A percentile compares a stretch with the other conserved stretches of the same genome.
These are phyloP conservation scores for Colletotrichum truncatum DNA, from an alignment of 2,329 filamentous ascomycete species.

Conservation along the genomic window DNA sequence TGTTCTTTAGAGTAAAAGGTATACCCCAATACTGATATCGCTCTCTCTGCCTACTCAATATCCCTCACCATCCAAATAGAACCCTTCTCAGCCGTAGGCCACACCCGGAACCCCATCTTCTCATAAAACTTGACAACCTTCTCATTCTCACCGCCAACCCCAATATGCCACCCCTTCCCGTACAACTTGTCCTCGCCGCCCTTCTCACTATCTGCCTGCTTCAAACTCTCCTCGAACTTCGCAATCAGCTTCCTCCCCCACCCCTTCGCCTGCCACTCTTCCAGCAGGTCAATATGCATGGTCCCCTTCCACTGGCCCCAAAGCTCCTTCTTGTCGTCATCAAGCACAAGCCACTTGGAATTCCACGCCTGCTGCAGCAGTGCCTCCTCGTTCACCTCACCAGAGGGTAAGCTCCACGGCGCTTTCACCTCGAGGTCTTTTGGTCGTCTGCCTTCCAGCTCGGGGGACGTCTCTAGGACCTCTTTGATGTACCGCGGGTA, in stretches of 20 bases:
- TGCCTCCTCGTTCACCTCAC: slow-evolving; percentile 40
- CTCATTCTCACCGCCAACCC: slow-evolving; percentile 54
- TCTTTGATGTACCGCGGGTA: slow-evolving; percentile 49
- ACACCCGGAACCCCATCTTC: slow-evolving; percentile 53
- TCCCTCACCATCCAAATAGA: slow-evolving; percentile 54
- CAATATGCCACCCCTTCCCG: slow-evolving; percentile 52
- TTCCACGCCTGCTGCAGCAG: slow-evolving; percentile 54
- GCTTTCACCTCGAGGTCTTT: slow-evolving; percentile 39
- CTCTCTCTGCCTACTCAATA: slow-evolving; percentile 28
- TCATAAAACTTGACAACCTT: slow-evolving; percentile 60
- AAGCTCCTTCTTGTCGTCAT: slow-evolving; percentile 44
- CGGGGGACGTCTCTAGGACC: slow-evolving; percentile 42
- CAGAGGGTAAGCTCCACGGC: slow-evolving; percentile 39
- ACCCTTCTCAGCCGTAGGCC: slow-evolving; percentile 44
- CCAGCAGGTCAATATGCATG: slow-evolving; percentile 60
- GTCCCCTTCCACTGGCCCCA: slow-evolving; percentile 48
- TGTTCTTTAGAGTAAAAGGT: no score
- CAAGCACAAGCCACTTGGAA: slow-evolving; percentile 48
- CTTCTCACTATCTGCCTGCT: slow-evolving; percentile 25
- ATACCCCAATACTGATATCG: not conserved
- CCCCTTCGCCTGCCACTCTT: slow-evolving; percentile 49
- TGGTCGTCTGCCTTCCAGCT: slow-evolving; percentile 32
- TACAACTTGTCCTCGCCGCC: slow-evolving; percentile 29
- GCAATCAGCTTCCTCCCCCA: slow-evolving; percentile 55
- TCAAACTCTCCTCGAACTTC: slow-evolving; percentile 50